Base-by-base conservation (phyloP, 1,284 basidiomycete species). In the Cryptococcus sp. region DNA sequence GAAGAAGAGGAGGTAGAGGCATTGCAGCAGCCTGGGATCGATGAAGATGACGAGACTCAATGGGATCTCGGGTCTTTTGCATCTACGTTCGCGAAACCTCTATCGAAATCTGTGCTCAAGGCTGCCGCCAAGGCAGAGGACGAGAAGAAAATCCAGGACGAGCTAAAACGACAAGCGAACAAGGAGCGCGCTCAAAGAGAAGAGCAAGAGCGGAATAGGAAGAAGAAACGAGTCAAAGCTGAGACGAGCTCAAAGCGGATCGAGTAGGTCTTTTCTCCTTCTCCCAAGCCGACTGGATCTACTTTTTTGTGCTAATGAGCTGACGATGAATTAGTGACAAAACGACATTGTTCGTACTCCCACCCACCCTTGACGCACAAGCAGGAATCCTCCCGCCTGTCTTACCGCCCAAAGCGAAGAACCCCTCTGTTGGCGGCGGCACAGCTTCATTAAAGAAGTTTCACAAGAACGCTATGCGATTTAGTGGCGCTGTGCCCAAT, bases 401-500 rank as follows among this genome's bases (percentile, higher is more conserved):
- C 19, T 46, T 70, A 23, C 62, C 61, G 7, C 55, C 67, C 19
- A 37, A 60, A 26, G 53, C 40, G 5, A 50, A 56, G 46, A n/a
- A 20, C 34, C 22, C 46, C 51, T 10, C 25, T 1, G 46, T 39
- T 5, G 37, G 23, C 25, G 59, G 17, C 6, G 57, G 58, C 46
- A 53, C 54, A 56, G 53, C 46, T 19, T 47, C 63, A 3, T 47
- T 63, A 29, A 63, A 69, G 40, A 63, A 46, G 43, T 75, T 75
- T 46, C 57, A 65, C 55, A 68, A 63, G 54, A 50, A 40, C 10
- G 73, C 73, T 5, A 74, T 75, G 73, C 64, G 61, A 47, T 53
- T 55, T 11, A 67, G 64, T 41, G 73, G 73, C 7, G 50, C 61
- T 26, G 57, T 68, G 20, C 68, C 73, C 11, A 68, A 66, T 10